Evolutionary conservation across 768 basidiomycete genomes (phyloP).

Genomic region (Crucibulum laeve): DNA sequence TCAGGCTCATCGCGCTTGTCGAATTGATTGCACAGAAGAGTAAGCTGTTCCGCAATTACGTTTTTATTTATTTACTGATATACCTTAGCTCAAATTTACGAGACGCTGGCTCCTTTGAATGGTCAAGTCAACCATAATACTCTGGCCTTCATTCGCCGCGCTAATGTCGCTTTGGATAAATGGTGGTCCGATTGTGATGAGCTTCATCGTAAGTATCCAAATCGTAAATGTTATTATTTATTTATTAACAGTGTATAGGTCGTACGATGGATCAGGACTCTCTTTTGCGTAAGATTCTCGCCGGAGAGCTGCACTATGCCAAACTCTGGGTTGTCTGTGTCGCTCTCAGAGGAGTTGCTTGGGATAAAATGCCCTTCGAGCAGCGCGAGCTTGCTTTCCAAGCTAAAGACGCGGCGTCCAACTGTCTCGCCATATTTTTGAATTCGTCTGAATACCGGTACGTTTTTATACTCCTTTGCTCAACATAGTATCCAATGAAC

Average conservation of each 20-base stretch:
- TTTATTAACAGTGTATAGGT: conserved; percentile 31
- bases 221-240: conserved; percentile 4
- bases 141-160: conserved; percentile 81
- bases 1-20: conserved; percentile 81
- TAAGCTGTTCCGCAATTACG: conserved; percentile 27
- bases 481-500: conserved; percentile 2
- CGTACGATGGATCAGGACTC: conserved; percentile 83
- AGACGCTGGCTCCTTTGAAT: conserved; percentile 80
- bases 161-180: conserved; percentile 80
- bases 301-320: conserved; percentile 86
- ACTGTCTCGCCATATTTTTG: conserved; percentile 81
- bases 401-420: conserved; percentile 88
- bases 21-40: conserved; percentile 92
- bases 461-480: conserved; percentile 10
- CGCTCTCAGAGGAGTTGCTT: conserved; percentile 84
- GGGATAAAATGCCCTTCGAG: conserved; percentile 96
- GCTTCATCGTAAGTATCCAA: conserved; percentile 57
- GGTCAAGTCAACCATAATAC: conserved; percentile 85
- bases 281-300: conserved; percentile 81
- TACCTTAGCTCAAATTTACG: conserved; percentile 81
- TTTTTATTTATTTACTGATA: conserved; percentile 3
- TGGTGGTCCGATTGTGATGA: conserved; percentile 91
- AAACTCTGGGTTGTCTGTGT: conserved; percentile 95
- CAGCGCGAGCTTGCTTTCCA: conserved; percentile 94
- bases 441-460: conserved; percentile 78